A percentile compares a stretch with the other conserved stretches of the same genome.
These are phyloP conservation scores for Globisporangium nagaii DNA, from an alignment of 352 stramenopile genomes.

Conservation along the genomic window DNA sequence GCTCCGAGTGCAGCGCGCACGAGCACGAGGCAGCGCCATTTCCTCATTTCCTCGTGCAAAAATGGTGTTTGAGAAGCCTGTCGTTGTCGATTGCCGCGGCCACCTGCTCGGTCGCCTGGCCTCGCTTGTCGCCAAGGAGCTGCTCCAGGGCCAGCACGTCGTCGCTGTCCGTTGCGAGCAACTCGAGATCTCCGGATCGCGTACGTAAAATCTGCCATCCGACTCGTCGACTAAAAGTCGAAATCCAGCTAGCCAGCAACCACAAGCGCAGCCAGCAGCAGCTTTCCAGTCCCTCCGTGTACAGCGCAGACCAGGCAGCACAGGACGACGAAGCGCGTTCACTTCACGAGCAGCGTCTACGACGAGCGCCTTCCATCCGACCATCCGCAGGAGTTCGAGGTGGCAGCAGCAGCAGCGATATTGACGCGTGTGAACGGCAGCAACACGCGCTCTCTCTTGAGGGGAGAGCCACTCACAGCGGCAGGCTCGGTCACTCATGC, in stretches of 20 bases:
- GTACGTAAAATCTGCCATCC: conserved; percentile 55
- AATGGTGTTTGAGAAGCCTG: conserved; percentile 93
- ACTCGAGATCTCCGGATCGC: conserved; percentile 97
- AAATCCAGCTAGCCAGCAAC: neutral
- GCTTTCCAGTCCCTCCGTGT: too few species aligned
- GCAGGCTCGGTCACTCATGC: neutral
- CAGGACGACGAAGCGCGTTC: neutral
- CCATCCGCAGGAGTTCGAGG: neutral
- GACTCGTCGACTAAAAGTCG: neutral
- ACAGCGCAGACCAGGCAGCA: neutral
- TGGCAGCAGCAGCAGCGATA: conserved; percentile 1
- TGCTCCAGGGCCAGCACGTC: conserved; percentile 98
- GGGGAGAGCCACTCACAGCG: conserved; percentile 1
- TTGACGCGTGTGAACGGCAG: neutral
- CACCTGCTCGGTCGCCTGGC: conserved; percentile 98
- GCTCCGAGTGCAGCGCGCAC: neutral
- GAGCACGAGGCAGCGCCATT: conserved; percentile 27
- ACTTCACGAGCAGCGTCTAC: neutral
- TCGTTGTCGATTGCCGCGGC: conserved; percentile 98
- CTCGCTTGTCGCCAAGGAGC: conserved; percentile 98
- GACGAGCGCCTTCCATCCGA: neutral
- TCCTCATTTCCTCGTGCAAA: conserved; percentile 70
- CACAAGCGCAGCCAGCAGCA: neutral
- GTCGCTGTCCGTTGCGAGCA: conserved; percentile 98
- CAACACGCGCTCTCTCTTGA: conserved; percentile 2